phyloP scores from a whole-genome alignment of 305 asterid genomes.

The Nicotiana rustica region DNA sequence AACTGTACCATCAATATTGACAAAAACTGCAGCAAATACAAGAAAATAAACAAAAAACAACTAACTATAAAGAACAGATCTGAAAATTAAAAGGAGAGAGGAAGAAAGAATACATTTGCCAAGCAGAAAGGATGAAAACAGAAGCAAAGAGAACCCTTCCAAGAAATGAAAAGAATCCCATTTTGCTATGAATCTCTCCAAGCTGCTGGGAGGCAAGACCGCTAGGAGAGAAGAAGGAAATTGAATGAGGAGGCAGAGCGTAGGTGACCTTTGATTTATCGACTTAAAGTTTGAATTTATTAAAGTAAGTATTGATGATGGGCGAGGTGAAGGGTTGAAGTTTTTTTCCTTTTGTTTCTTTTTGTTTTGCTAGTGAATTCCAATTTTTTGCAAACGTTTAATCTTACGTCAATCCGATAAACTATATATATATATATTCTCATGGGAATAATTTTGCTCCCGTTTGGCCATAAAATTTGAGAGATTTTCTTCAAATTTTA shows the following conservation, averaged over 20 bases:
- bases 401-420: not conserved
- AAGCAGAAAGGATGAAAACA: constrained; percentile 88
- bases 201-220: not conserved
- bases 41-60: not conserved
- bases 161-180: constrained; percentile 85
- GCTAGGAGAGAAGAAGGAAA: not conserved
- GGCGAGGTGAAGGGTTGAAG: not conserved
- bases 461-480: too few relatives aligned
- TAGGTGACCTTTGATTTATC: not conserved
- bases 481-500: too few relatives aligned
- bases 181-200: constrained; percentile 35
- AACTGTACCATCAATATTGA: not conserved
- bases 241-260: not conserved
- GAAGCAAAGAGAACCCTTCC: constrained; percentile 80
- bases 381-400: not conserved
- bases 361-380: not conserved
- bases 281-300: not conserved
- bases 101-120: constrained; percentile 67
- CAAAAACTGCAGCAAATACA: constrained; percentile 1
- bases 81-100: constrained; percentile 21
- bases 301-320: not conserved
- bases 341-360: not conserved
- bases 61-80: constrained; percentile 38
- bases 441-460: too few relatives aligned
- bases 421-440: too few relatives aligned